Conservation (phyloP, 2,329 filamentous ascomycete species). For the Allantophomopsis cytisporea region DNA sequence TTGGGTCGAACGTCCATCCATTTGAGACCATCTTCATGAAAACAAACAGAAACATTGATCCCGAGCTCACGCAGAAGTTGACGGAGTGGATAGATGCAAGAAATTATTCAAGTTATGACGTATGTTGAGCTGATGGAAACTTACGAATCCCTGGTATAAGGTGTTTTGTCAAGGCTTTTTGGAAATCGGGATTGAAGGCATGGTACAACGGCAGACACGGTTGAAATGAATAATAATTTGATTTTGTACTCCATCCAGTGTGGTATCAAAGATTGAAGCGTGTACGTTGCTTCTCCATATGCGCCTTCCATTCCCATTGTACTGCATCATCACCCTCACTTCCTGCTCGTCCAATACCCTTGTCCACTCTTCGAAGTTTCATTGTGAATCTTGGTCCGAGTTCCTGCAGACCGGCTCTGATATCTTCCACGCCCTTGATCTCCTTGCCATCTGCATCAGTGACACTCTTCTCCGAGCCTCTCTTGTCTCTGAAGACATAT, state of each 20-base stretch:
- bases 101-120: conserved; percentile 14
- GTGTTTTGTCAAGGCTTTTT: not conserved
- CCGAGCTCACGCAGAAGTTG: conserved; percentile 6
- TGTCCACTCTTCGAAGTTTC: conserved; percentile 83
- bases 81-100: conserved; percentile 9
- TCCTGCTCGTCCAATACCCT: conserved; percentile 61
- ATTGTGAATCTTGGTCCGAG: conserved; percentile 73
- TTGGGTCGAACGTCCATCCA: conserved; percentile 13
- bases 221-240: not conserved
- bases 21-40: conserved; percentile 16
- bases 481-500: conserved; percentile 87
- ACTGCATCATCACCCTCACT: conserved; percentile 33
- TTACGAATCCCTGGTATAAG: not conserved
- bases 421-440: conserved; percentile 71
- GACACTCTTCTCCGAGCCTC: conserved; percentile 75
- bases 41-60: conserved; percentile 11
- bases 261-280: conserved; percentile 68
- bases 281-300: conserved; percentile 88
- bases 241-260: not conserved
- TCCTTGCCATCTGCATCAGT: conserved; percentile 70
- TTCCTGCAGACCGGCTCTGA: conserved; percentile 82
- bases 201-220: no score
- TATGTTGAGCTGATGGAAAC: conserved; percentile 6
- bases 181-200: not conserved
- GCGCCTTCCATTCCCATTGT: conserved; percentile 91